These are phyloP conservation scores for Colletotrichum tofieldiae DNA, from an alignment of 2,329 filamentous ascomycete species.

Conservation along the genomic window DNA sequence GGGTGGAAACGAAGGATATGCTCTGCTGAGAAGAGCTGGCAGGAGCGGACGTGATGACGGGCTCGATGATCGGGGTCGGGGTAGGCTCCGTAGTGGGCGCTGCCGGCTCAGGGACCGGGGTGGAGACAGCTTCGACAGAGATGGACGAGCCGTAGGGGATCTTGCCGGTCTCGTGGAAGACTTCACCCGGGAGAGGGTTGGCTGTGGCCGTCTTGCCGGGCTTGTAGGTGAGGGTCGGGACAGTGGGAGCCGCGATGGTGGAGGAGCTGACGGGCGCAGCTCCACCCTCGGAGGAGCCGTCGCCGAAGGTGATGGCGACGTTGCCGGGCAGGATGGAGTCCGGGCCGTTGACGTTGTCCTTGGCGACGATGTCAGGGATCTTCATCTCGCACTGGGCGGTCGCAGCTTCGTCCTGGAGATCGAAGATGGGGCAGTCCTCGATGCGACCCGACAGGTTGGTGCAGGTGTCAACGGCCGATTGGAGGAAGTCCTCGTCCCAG, in stretches of 20 bases:
- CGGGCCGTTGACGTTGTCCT: conserved; percentile 74
- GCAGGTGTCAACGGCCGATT: conserved; percentile 82
- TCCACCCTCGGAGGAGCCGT: conserved; percentile 45
- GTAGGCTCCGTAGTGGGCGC: conserved; percentile 36
- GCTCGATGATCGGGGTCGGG: conserved; percentile 50
- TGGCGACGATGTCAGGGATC: conserved; percentile 66
- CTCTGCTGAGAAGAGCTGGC: conserved; percentile 39
- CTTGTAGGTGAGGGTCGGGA: conserved; percentile 55
- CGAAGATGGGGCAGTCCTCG: conserved; percentile 82
- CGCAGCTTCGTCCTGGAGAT: conserved; percentile 74
- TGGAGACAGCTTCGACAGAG: conserved; percentile 16
- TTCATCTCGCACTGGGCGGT: conserved; percentile 74
- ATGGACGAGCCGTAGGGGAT: conserved; percentile 35
- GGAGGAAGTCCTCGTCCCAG: conserved; percentile 80
- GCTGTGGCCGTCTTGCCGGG: conserved; percentile 54
- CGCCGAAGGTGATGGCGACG: conserved; percentile 59
- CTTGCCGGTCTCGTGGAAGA: conserved; percentile 56
- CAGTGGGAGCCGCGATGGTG: conserved; percentile 34
- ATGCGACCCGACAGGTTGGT: conserved; percentile 79
- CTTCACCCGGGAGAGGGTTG: conserved; percentile 58
- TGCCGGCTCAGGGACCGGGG: conserved; percentile 48
- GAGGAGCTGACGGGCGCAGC: conserved; percentile 31
- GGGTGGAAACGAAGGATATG: conserved; percentile 62
- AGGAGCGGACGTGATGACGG: conserved; percentile 46
- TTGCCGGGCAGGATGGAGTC: conserved; percentile 77